phyloP scores from a whole-genome alignment of 805 yeast genomes.

The Starmera pachycereana region DNA sequence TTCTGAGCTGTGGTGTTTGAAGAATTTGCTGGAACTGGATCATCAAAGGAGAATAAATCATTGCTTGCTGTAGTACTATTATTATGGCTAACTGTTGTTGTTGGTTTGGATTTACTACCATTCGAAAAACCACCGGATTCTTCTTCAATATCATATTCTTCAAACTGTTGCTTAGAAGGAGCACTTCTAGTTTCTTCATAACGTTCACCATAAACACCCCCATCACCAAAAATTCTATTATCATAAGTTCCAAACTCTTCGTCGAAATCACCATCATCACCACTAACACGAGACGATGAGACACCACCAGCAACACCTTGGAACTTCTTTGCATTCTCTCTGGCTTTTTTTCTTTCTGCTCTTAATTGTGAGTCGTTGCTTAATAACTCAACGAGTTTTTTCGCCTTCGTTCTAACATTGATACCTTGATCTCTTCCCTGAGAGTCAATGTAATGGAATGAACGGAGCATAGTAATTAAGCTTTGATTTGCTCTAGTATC shows the following conservation, averaged over 20 bases:
- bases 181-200: conserved; percentile 47
- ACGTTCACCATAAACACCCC: conserved; percentile 60
- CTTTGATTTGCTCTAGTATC: conserved; percentile 81
- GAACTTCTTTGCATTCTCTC: conserved; percentile 73
- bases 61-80: conserved; percentile 21
- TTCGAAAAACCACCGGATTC: no score
- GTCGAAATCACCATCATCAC: conserved; percentile 32
- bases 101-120: conserved; percentile 16
- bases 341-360: conserved; percentile 82
- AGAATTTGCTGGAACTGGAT: conserved; percentile 11
- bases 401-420: conserved; percentile 86
- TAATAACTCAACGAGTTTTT: conserved; percentile 58
- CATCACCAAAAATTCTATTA: conserved; percentile 57
- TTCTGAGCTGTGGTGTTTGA: conserved; percentile 6
- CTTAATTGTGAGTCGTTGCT: conserved; percentile 71
- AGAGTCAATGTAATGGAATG: conserved; percentile 89
- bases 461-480: conserved; percentile 76
- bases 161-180: conserved; percentile 34
- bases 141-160: conserved; percentile 50
- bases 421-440: conserved; percentile 95
- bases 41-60: conserved; percentile 42
- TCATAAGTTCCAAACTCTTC: conserved; percentile 37
- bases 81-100: conserved; percentile 21
- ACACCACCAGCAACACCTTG: conserved; percentile 68
- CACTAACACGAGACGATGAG: conserved; percentile 23